Evolutionary conservation across 805 yeast species (phyloP), one percentile per base, ranked within the genome.

Genomic region (Kockiozyma suomiensis): DNA sequence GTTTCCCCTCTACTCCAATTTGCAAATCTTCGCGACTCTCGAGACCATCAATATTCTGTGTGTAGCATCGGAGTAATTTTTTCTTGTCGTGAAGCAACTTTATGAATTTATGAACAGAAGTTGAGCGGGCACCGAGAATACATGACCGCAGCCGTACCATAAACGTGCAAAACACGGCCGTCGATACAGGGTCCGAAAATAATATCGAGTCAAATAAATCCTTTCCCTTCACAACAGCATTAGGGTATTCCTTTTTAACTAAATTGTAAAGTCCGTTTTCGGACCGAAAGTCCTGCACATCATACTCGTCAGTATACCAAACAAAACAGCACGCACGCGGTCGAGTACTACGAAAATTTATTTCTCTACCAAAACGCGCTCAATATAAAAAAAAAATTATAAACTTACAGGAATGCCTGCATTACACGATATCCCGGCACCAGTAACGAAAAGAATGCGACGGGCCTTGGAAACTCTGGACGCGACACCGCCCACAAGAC

Each of bases 401-500:
- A 33, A 10, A 59, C 73, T 19, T 59, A 69, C 73, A 1, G 99
- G 99, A 49, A 93, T 94, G 0, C 99, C 98, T 0, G 98, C 97
- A 71, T 88, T 90, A 72, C 97, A 90, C 15, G 97, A 90, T 59
- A 93, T 90, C 0, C 99, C 99, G 1, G 99, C 99, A 6, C 99
- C 98, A 13, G 66, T 62, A 35, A 62, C 61, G 35, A 62, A 35
- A 21, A 62, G 25, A 19, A 62, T 62, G 15, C 59, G 55, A 21
- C 59, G 54, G 19, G 66, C 51, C 41, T 46, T 50, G 19, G 56
- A 40, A 10, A 62, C 57, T 5, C 40, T 15, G 13, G 41, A 35
- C 40, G 61, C 58, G 28, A 62, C 53, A 12, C 46, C 50, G 23
- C 28, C 50, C 12, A 62, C 33, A 8, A 23, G 37, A 1, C 45